Base-by-base conservation (phyloP, 495 filamentous ascomycete species). In the Neurospora sp. region DNA sequence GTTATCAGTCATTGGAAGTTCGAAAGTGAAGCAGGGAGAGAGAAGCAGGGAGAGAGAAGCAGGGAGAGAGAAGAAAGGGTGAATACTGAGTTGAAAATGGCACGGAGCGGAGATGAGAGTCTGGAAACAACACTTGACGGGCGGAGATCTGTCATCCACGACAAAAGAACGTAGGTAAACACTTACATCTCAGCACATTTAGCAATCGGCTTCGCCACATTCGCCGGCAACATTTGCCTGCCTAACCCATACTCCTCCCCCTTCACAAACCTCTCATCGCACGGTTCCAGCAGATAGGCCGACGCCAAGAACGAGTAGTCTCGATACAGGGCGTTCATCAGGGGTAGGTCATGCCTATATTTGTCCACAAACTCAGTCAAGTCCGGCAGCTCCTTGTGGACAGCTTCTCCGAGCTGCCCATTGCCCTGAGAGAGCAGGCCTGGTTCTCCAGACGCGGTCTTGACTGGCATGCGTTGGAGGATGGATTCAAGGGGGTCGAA, bases 261-360 rank as follows among this genome's bases (percentile, higher is more conserved):
- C 20, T 87, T 86, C 71, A 90, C 80, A 76, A 88, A 90, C 76
- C 91, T 86, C 84, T 91, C 84, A 83, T 94, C 94, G 81, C 94
- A 97, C n/a, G 94, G 94, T 84, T 97, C 94, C n/a, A 97, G 87
- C 18, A 97, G 84, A 79, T 96, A 97, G 0, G 94, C 91, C 16
- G 92, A 94, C 1, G 93, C 92, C 4, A 97, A 83, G 84, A 96
- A 97, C 37, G 91, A 91, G 79, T 97, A 97, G 83, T 97, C 94
- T 35, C 94, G 85, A 81, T 96, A 97, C 71, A 95, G 82, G 38
- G 93, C 94, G 78, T 92, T 93, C 85, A 95, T 86, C 39, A 91
- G 84, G 20, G 90, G 90, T 23, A 94, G 85, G 80, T 97, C 90
- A 70, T 85, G 81, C 44, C 84, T 83, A 75, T 94, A 90, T 79